Evolutionary conservation across 176 grass and related monocot species (phyloP).

Genomic region (Paspalum notatum): DNA sequence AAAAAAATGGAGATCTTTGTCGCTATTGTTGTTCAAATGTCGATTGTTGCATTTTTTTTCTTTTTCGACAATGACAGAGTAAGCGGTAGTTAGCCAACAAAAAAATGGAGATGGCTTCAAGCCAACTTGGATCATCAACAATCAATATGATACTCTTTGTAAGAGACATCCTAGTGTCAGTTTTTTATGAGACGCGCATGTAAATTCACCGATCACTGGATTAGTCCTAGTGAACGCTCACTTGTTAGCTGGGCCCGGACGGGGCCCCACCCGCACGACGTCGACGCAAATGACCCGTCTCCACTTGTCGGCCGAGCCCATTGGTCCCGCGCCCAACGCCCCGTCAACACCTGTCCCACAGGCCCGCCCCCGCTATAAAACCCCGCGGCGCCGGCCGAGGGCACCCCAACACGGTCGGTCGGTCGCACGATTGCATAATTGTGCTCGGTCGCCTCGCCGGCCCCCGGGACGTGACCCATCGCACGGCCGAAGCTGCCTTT

Average conservation of each 20-base stretch:
- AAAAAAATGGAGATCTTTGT: no score
- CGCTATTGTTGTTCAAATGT: no score
- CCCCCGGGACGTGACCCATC: slow-evolving; percentile 36
- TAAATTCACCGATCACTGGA: no score
- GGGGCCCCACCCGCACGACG: slow-evolving; percentile 31
- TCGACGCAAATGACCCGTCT: slow-evolving; percentile 34
- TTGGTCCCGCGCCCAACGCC: not conserved
- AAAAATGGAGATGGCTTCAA: no score
- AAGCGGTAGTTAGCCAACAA: no score
- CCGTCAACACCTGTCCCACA: slow-evolving; percentile 34
- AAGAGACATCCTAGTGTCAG: no score
- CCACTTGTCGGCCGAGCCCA: slow-evolving; percentile 40
- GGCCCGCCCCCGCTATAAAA: slow-evolving; percentile 44
- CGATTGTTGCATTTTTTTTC: no score
- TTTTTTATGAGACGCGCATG: no score
- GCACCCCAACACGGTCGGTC: not conserved
- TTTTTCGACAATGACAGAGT: no score
- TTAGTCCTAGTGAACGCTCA: not conserved
- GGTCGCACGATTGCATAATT: slow-evolving; percentile 36
- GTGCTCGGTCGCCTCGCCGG: slow-evolving; percentile 41
- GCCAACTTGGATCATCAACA: no score
- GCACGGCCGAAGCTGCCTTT: slow-evolving; percentile 20
- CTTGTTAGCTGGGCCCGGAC: not conserved
- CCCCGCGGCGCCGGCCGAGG: slow-evolving; percentile 13
- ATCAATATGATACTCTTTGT: no score